Percentiles rank a stretch among this genome's conserved stretches.
Evolutionary conservation across 805 yeast species (phyloP).

Genomic region (Metahyphopichia silvanorum): DNA sequence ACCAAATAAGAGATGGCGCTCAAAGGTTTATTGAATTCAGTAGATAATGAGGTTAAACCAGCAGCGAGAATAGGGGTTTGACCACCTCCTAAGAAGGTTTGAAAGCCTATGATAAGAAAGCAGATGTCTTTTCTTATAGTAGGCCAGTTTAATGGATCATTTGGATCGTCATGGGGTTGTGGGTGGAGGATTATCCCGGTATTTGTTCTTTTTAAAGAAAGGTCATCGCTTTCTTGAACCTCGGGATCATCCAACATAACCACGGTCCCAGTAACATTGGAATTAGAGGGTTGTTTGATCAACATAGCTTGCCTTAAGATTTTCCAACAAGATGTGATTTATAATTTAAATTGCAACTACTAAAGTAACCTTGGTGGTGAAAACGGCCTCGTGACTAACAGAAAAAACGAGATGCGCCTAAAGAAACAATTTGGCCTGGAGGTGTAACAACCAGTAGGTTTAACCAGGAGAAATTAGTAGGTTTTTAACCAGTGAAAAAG

Average conservation of each 20-base stretch:
- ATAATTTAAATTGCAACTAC: too few relatives aligned
- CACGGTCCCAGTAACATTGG: conserved; percentile 49
- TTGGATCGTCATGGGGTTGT: conserved; percentile 61
- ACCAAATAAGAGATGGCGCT: conserved; percentile 49
- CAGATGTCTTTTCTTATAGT: conserved; percentile 55
- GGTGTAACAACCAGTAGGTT: too few relatives aligned
- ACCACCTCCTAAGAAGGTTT: conserved; percentile 60
- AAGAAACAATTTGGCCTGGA: too few relatives aligned
- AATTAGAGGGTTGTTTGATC: conserved; percentile 37
- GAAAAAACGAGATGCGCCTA: too few relatives aligned
- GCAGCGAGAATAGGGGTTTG: conserved; percentile 61
- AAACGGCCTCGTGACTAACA: too few relatives aligned
- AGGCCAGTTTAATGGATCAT: conserved; percentile 69
- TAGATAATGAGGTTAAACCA: conserved; percentile 41
- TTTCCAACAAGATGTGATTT: conserved; percentile 1
- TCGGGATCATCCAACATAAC: conserved; percentile 30
- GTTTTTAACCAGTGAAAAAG: too few relatives aligned
- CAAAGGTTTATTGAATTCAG: conserved; percentile 41
- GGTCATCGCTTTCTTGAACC: conserved; percentile 12
- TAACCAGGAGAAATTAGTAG: too few relatives aligned
- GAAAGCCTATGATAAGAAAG: conserved; percentile 50
- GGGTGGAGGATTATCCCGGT: conserved; percentile 54
- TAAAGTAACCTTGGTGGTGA: too few relatives aligned
- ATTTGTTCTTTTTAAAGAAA: conserved; percentile 40
- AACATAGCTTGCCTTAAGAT: conserved; percentile 34